These are phyloP conservation scores for Aspergillus ochraceoroseus DNA, from an alignment of 2,329 filamentous ascomycete genomes.

Conservation along the genomic window DNA sequence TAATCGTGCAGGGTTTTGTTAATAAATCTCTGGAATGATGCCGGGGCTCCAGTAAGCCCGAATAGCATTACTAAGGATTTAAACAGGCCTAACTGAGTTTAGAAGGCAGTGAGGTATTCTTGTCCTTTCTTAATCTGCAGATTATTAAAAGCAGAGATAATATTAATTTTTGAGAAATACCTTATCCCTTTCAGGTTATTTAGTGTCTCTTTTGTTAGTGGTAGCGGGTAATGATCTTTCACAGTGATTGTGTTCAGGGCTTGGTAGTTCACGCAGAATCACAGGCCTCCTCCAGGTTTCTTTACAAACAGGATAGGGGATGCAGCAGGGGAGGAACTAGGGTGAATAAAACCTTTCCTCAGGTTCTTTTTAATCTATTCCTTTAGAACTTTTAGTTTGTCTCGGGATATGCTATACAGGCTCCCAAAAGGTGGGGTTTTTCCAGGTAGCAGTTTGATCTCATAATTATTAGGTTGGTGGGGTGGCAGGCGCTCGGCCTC, in stretches of 20 bases:
- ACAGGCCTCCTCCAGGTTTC: constrained; percentile 6
- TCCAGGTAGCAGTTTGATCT: no score
- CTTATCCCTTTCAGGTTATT: constrained; percentile 20
- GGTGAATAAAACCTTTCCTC: constrained; percentile 12
- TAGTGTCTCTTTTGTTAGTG: constrained; percentile 24
- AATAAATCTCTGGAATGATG: constrained; percentile 10
- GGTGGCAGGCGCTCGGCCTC: no score
- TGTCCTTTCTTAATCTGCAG: background rate
- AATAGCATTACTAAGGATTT: constrained; percentile 3
- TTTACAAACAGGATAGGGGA: constrained; percentile 9
- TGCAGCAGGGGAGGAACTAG: background rate
- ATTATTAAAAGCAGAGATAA: constrained; percentile 2
- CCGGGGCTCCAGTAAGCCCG: constrained; percentile 8
- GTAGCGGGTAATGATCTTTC: constrained; percentile 30
- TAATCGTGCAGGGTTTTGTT: constrained; percentile 4
- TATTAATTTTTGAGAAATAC: constrained; percentile 18
- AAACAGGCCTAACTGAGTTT: constrained; percentile 1
- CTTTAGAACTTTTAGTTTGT: no score
- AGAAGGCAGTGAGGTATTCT: constrained; percentile 6
- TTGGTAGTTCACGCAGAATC: constrained; percentile 31
- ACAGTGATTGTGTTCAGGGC: constrained; percentile 29
- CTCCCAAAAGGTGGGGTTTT: no score
- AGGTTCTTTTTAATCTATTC: constrained; percentile 1
- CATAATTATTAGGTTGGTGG: no score
- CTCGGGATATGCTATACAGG: no score